A percentile compares a stretch with the other conserved stretches of the same genome.
These are phyloP conservation scores for Phytophthora fragariaefolia DNA, from an alignment of 352 stramenopile genomes.

Conservation along the genomic window DNA sequence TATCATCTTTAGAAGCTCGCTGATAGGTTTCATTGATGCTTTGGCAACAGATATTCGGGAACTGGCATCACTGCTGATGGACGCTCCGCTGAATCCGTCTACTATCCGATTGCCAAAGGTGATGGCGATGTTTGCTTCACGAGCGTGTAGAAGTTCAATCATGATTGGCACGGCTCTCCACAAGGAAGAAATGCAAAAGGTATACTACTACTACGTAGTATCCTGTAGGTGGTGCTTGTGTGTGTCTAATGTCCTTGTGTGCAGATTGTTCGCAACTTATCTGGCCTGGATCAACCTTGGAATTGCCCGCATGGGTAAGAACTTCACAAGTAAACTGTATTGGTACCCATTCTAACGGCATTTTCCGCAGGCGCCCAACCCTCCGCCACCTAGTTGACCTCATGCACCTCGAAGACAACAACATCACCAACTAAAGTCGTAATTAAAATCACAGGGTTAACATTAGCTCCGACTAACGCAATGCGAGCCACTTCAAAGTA, in stretches of 20 bases:
- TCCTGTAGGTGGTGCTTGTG: not conserved
- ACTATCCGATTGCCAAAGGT: conserved; percentile 93
- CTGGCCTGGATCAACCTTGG: conserved; percentile 94
- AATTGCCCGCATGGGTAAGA: conserved; percentile 94
- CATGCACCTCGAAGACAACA: conserved; percentile 45
- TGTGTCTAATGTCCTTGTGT: not conserved
- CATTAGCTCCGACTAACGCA: conserved; percentile 10
- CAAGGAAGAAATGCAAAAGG: conserved; percentile 92
- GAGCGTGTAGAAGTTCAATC: conserved; percentile 94
- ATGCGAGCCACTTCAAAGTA: conserved; percentile 26
- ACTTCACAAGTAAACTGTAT: not conserved
- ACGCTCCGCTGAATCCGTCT: conserved; percentile 55
- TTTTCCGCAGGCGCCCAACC: conserved; percentile 61
- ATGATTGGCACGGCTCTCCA: conserved; percentile 97
- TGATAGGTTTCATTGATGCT: conserved; percentile 7
- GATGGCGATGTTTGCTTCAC: conserved; percentile 96
- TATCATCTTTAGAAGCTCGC: not conserved
- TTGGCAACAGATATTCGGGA: conserved; percentile 84
- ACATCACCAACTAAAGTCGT: conserved; percentile 12
- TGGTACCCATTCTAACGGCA: not conserved
- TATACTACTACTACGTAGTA: conserved; percentile 37
- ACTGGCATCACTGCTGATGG: conserved; percentile 83
- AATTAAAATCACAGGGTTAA: conserved; percentile 18
- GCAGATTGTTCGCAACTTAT: conserved; percentile 90
- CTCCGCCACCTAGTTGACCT: conserved; percentile 78